phyloP scores from a whole-genome alignment of 805 yeast genomes.

The Cyberlindnera americana region DNA sequence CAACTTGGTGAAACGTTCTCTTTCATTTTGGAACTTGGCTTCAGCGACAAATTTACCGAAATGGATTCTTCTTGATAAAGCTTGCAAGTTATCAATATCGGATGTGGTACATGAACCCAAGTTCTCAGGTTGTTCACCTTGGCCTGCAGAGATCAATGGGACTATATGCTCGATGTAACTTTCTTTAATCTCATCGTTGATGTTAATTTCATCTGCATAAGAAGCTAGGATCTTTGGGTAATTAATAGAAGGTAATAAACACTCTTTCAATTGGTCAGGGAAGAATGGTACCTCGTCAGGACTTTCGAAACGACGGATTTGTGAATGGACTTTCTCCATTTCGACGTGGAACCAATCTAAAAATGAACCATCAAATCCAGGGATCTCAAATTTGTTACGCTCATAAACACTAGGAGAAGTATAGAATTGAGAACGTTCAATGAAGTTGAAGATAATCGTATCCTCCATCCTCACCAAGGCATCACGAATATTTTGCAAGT shows the following conservation, averaged over 20 bases:
- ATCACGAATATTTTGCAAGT: constrained; percentile 77
- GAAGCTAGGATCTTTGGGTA: constrained; percentile 79
- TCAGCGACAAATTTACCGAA: constrained; percentile 98
- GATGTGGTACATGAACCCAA: constrained; percentile 80
- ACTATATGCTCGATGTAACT: constrained; percentile 72
- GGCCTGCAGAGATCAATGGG: constrained; percentile 62
- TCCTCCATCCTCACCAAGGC: constrained; percentile 93
- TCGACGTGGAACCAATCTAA: constrained; percentile 82
- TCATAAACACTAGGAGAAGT: constrained; percentile 73
- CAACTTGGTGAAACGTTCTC: constrained; percentile 56
- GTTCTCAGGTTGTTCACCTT: constrained; percentile 79
- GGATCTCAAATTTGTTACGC: constrained; percentile 51
- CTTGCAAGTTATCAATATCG: constrained; percentile 85
- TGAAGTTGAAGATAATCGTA: constrained; percentile 86
- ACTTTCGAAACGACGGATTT: constrained; percentile 84
- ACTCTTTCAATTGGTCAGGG: constrained; percentile 57
- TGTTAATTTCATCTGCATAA: constrained; percentile 70
- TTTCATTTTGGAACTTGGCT: constrained; percentile 75
- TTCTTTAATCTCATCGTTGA: constrained; percentile 63
- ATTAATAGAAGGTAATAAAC: constrained; percentile 75
- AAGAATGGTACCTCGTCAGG: constrained; percentile 94
- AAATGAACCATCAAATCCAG: constrained; percentile 73
- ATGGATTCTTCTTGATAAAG: constrained; percentile 88
- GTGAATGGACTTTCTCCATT: constrained; percentile 71
- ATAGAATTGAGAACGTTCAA: constrained; percentile 88